Conservation (phyloP, 2,329 filamentous ascomycete species). For the Sclerotinia spermophila region DNA sequence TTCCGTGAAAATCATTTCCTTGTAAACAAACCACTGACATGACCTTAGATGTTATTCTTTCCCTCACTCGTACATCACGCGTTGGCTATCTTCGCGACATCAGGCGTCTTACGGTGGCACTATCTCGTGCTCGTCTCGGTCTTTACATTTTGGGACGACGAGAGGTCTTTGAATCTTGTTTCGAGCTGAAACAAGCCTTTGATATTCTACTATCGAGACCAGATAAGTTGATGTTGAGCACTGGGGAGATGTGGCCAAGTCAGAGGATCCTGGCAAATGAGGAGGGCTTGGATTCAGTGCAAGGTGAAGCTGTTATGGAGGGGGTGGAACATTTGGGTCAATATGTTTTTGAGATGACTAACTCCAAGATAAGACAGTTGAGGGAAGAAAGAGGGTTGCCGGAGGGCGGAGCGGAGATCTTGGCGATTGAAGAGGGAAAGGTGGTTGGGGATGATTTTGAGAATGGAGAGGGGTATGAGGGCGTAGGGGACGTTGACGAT, state of each 20-base stretch:
- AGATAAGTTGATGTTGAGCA: slow-evolving; percentile 76
- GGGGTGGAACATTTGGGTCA: slow-evolving; percentile 90
- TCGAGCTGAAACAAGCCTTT: slow-evolving; percentile 85
- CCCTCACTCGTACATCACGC: slow-evolving; percentile 80
- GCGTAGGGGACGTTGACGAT: neutral
- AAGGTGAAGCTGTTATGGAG: slow-evolving; percentile 71
- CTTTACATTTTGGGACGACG: slow-evolving; percentile 89
- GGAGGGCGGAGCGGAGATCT: neutral
- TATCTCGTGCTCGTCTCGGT: slow-evolving; percentile 87
- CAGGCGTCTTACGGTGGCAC: slow-evolving; percentile 86
- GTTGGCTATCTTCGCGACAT: slow-evolving; percentile 93
- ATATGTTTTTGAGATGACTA: slow-evolving; percentile 96
- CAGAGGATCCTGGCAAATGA: slow-evolving; percentile 47
- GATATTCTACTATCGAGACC: slow-evolving; percentile 71
- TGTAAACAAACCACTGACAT: slow-evolving; percentile 22
- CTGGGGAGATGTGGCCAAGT: slow-evolving; percentile 81
- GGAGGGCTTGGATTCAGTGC: slow-evolving; percentile 44
- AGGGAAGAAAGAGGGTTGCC: slow-evolving; percentile 33
- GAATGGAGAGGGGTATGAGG: neutral
- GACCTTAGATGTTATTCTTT: slow-evolving; percentile 78
- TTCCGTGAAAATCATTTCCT: slow-evolving; percentile 31
- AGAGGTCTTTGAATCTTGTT: slow-evolving; percentile 82
- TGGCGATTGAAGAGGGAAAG: slow-evolving; percentile 1
- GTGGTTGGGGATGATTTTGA: neutral
- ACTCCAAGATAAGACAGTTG: slow-evolving; percentile 40